Base-by-base conservation (phyloP, 2,329 filamentous ascomycete genomes). In the Zymoseptoria brevis region DNA sequence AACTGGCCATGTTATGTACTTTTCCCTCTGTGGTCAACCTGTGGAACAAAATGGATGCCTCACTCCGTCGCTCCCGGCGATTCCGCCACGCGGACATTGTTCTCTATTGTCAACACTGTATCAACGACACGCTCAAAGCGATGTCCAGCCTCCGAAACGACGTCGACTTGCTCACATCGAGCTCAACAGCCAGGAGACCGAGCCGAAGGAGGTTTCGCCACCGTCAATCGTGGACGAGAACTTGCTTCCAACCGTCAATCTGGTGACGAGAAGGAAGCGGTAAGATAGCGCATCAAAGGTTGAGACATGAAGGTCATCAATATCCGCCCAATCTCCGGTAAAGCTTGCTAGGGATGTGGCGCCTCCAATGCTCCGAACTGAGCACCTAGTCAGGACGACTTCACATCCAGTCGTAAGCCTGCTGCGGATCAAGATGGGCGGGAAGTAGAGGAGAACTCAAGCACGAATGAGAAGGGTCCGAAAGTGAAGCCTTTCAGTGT, bases 141-240 rank as follows among this genome's bases (percentile, higher is more conserved):
- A 29, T 29, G 26, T 29, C 26, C 8, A 29, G 26, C 26, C 26
- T 29, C 26, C 26, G 26, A 29, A 29, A 8, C 26, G 26, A 29
- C 80, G 80, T 29, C 80, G 81, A 1, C 71, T 81, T 11, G 79
- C 78, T 7, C 79, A 78, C 59, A 82, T 83, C 60, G 78, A 81
- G 26, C 75, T 74, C 24, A 74, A 76, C 61, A 75, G 75, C 41
- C 69, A 49, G 2, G 51, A 50, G n/a, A 13, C 22, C 19, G 13
- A 16, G 30, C 24, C 35, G n/a, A 21, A 19, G n/a, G 48, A 57
- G 51, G 52, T 35, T 5, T 65, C 57, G 30, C 62, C 59, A 26
- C 52, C 62, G n/a, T 49, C 67, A 41, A 64, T 62, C 2, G 64
- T 73, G 13, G 67, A 72, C 3, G 68, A 69, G 7, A 71, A 74